A percentile compares a stretch with the other conserved stretches of the same genome.
Conservation (phyloP, 768 basidiomycete species). For the Tulasnella sp. region DNA sequence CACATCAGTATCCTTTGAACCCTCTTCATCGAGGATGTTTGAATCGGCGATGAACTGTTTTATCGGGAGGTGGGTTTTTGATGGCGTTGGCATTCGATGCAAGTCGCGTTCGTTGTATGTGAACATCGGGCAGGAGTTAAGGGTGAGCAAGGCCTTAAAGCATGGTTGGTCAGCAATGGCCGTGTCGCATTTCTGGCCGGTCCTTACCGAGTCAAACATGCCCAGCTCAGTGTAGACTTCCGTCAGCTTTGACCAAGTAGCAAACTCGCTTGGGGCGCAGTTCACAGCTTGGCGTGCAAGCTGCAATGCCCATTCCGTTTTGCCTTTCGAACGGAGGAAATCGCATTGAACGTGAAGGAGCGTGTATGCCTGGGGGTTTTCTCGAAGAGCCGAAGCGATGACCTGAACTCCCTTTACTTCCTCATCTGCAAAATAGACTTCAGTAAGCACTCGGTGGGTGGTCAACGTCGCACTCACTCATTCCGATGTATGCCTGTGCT, state of each 20-base stretch:
- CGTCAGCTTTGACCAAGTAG: conserved; percentile 97
- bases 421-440: conserved; percentile 54
- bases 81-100: conserved; percentile 73
- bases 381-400: conserved; percentile 71
- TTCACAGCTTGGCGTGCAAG: conserved; percentile 93
- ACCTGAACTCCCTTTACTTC: conserved; percentile 98
- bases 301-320: conserved; percentile 80
- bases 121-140: conserved; percentile 99
- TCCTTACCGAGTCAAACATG: conserved; percentile 62
- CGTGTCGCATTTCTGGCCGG: neutral
- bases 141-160: conserved; percentile 65
- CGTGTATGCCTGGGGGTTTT: conserved; percentile 87
- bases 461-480: conserved; percentile 59
- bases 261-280: conserved; percentile 96
- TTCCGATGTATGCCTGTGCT: conserved; percentile 87
- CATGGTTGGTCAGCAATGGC: neutral
- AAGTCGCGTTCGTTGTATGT: conserved; percentile 95
- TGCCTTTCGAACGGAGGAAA: conserved; percentile 80
- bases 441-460: neutral
- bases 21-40: conserved; percentile 72
- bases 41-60: conserved; percentile 74
- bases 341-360: conserved; percentile 92
- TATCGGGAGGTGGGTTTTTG: conserved; percentile 77
- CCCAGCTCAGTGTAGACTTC: conserved; percentile 88
- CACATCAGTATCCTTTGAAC: conserved; percentile 79